Base-by-base conservation (phyloP, 441 rosid genomes). In the Adansonia grandidieri region DNA sequence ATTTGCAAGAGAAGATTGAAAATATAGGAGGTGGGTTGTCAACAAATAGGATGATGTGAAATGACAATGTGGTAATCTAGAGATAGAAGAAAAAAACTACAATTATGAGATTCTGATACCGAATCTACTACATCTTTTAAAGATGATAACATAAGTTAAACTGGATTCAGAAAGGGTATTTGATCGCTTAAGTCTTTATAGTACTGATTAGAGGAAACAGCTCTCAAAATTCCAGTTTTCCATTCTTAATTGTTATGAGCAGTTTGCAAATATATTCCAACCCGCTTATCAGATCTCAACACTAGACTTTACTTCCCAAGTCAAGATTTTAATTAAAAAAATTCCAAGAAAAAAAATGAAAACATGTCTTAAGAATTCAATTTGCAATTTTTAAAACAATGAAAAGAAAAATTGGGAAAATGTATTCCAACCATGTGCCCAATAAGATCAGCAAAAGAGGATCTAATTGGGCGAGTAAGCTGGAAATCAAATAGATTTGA, bases 361-460 rank as follows among this genome's bases (percentile, higher is more conserved):
- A 20, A 9, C 0, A 3, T 0, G 11, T 4, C 5, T 1, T 8
- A 4, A 20, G 7, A 9, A 19, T 7, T 19, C 11, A 60, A 9
- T 37, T 20, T 60, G 32, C 37, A 9, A 9, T 9, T 24, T 22
- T 11, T 5, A 10, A 24, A 61, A 19, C 9, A 58, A 28, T 0
- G 14, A 11, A 32, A 63, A 50, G 0, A 53, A 40, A 45, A 61
- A 45, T 1, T 1, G 20, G 53, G 20, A 8, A 17, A 60, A 82
- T 86, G 83, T 88, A 73, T 32, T 80, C 89, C 89, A 83, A 62
- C 84, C 76, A 83, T 83, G 91, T 80, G 89, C 85, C 85, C 86
- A 8, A 15, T 48, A 75, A 45, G 78, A 80, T 62, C 81, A 63
- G 66, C 2, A 13, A 61, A 24, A 24, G 28, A 1, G n/a, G 45